These are phyloP conservation scores for Fusarium papillatum DNA, from an alignment of 2,329 filamentous ascomycete genomes.

Conservation along the genomic window DNA sequence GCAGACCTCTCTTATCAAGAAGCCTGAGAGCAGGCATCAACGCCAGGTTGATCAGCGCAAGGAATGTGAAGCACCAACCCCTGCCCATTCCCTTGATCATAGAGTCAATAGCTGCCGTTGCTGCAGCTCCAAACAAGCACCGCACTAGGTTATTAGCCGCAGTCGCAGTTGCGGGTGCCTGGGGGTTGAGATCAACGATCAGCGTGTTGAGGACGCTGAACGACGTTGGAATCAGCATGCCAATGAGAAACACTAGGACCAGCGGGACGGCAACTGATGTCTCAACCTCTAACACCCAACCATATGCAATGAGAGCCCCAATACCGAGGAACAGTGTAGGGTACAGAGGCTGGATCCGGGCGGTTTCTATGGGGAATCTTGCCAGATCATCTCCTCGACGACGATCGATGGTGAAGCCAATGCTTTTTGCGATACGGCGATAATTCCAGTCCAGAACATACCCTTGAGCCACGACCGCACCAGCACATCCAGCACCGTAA, in stretches of 20 bases:
- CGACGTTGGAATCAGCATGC: slow-evolving; percentile 69
- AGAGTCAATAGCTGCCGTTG: slow-evolving; percentile 70
- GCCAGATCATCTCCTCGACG: slow-evolving; percentile 67
- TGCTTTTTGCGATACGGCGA: slow-evolving; percentile 71
- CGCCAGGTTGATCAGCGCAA: slow-evolving; percentile 63
- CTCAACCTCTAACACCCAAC: slow-evolving; percentile 67
- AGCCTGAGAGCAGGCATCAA: slow-evolving; percentile 64
- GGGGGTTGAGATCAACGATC: slow-evolving; percentile 73
- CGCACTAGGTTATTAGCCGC: slow-evolving; percentile 75
- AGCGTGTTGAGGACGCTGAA: slow-evolving; percentile 75
- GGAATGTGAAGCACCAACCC: slow-evolving; percentile 74
- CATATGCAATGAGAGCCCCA: slow-evolving; percentile 66
- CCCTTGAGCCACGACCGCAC: slow-evolving; percentile 67
- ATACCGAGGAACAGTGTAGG: slow-evolving; percentile 68
- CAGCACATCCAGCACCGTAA: slow-evolving; percentile 64
- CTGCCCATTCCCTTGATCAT: slow-evolving; percentile 70
- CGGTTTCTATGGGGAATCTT: slow-evolving; percentile 68
- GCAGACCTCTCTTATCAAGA: slow-evolving; percentile 62
- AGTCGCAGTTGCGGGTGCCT: slow-evolving; percentile 72
- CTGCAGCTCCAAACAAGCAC: slow-evolving; percentile 71
- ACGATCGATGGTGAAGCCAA: slow-evolving; percentile 72
- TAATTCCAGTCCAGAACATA: slow-evolving; percentile 77
- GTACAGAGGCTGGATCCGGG: slow-evolving; percentile 66
- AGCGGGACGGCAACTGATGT: slow-evolving; percentile 67
- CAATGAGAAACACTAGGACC: slow-evolving; percentile 69